Evolutionary conservation across 192 early-diverging fungal genomes (phyloP).

Genomic region (Martensiomyces pterosporus): DNA sequence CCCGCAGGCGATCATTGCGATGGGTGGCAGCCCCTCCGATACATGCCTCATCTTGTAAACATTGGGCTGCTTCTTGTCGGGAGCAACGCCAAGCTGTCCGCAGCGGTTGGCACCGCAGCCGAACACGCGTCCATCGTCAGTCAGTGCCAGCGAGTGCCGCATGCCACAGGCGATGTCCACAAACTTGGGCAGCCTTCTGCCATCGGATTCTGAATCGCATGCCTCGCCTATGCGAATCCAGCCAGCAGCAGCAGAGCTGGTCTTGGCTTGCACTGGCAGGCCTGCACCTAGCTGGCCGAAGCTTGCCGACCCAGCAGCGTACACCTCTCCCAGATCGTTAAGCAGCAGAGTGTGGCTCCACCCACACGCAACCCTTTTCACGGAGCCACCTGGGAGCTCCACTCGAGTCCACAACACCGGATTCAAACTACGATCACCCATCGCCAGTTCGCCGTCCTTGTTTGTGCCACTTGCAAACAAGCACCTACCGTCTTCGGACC

Average conservation of each 20-base stretch:
- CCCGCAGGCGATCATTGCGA: conserved; percentile 59
- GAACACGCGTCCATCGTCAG: conserved; percentile 40
- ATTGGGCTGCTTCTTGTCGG: background rate
- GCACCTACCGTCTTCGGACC: conserved; percentile 10
- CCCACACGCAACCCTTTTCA: conserved; percentile 33
- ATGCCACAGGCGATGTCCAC: conserved; percentile 58
- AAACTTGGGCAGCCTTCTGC: conserved; percentile 16
- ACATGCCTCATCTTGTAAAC: background rate
- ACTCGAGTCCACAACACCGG: conserved; percentile 16
- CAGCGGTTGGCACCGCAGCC: conserved; percentile 64
- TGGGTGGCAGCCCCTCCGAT: conserved; percentile 16
- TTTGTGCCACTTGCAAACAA: conserved; percentile 33
- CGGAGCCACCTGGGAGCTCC: background rate
- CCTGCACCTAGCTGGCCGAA: conserved; percentile 46
- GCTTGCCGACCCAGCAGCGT: conserved; percentile 14
- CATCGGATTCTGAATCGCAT: background rate
- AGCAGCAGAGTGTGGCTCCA: conserved; percentile 49
- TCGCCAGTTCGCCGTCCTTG: conserved; percentile 31
- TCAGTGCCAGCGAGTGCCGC: conserved; percentile 59
- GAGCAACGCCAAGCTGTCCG: conserved; percentile 55
- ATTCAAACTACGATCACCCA: background rate
- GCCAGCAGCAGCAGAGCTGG: background rate
- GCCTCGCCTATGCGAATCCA: background rate
- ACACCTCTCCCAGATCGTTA: conserved; percentile 11
- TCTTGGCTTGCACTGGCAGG: too few relatives aligned